Evolutionary conservation across 306 rosid genomes (phyloP), one percentile per base, ranked within the genome.

Genomic region (Adenanthera pavonina): DNA sequence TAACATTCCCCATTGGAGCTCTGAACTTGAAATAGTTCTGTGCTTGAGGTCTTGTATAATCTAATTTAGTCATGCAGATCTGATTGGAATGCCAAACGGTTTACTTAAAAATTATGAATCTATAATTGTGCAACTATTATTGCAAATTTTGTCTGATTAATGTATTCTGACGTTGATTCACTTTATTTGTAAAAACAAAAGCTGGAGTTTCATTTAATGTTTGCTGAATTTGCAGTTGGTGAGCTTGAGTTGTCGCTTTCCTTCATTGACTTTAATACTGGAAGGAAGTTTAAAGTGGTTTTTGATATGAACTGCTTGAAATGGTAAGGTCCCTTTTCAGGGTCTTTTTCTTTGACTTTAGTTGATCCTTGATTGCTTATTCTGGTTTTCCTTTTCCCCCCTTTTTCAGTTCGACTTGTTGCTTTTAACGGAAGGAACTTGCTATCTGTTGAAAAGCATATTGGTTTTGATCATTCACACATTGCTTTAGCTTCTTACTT

Each of bases 291-390:
- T 81, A 85, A 84, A 64, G 76, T 89, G 81, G 84, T 82, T 72
- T 90, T 96, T 62, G 94, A 96, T 52, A 53, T 92, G 87, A 68
- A 94, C 20, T 86, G 95, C 92, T 84, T 95, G 90, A 90, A 86
- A 75, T 87, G 98, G 98, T 91, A 92, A 80, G 83, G 57, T 80
- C 77, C 61, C 74, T 43, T 40, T 67, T 34, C 36, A 17, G 44
- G 49, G 48, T n/a, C 14, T 43, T 68, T 10, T 10, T 66, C 8
- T 78, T 30, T 14, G 49, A 46, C 49, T 46, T 59, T 30, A 33
- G 40, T 36, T 60, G 38, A 25, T 30, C 40, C 40, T 60, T 10
- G 16, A 16, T 4, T 60, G 7, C 17, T 60, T 60, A 60, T 25
- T 25, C 2, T 30, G 17, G 30, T 30, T 12, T 76, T 76, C 7